Evolutionary conservation across 1,139 yeast genomes (phyloP).

Genomic region (Pneumocystis sp.): DNA sequence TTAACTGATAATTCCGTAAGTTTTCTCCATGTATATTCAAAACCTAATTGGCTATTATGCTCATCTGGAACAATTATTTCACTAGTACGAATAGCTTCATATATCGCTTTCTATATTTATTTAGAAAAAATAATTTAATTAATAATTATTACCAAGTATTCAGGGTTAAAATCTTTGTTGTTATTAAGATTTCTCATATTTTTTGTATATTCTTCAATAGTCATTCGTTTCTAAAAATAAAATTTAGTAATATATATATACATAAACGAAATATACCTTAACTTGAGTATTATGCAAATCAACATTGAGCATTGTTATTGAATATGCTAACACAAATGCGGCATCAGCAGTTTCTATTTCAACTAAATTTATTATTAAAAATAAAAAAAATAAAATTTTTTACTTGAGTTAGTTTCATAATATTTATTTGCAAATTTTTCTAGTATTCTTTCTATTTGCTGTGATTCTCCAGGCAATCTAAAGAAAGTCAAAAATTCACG

Average conservation of each 20-base stretch:
- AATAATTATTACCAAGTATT: conserved; percentile 44
- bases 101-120: conserved; percentile 40
- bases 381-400: not conserved
- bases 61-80: conserved; percentile 98
- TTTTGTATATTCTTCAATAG: conserved; percentile 60
- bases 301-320: conserved; percentile 73
- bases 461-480: conserved; percentile 94
- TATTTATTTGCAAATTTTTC: conserved; percentile 76
- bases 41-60: conserved; percentile 73
- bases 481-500: conserved; percentile 68
- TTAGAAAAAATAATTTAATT: not conserved
- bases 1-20: conserved; percentile 29
- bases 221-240: conserved; percentile 50
- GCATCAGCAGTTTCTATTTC: conserved; percentile 42
- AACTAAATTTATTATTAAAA: conserved; percentile 15
- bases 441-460: conserved; percentile 82
- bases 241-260: not conserved
- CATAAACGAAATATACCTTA: conserved; percentile 10
- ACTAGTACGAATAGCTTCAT: conserved; percentile 60
- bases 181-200: conserved; percentile 67
- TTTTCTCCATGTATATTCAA: conserved; percentile 87
- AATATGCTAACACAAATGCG: conserved; percentile 72
- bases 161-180: conserved; percentile 57
- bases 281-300: conserved; percentile 70
- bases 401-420: conserved; percentile 23